Conservation (phyloP, 2,329 filamentous ascomycete species). For the Alternaria triticimaculans region DNA sequence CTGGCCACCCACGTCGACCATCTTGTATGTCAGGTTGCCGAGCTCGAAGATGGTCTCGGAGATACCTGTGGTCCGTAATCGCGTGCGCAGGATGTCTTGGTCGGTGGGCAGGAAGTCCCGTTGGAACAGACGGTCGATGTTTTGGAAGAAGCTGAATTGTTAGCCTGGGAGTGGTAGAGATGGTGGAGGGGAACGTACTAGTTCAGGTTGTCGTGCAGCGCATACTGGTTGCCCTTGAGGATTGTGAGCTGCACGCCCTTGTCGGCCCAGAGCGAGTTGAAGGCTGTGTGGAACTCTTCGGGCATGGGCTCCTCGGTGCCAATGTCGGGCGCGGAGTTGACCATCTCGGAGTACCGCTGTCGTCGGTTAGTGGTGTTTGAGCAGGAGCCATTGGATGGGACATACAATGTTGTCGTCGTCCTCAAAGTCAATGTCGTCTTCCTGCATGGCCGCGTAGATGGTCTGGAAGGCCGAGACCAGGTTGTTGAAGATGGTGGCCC, state of each 20-base stretch:
- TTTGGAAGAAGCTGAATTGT: constrained; percentile 74
- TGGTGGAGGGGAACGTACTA: constrained; percentile 69
- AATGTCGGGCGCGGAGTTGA: constrained; percentile 83
- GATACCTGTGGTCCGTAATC: constrained; percentile 91
- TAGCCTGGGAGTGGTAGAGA: constrained; percentile 11
- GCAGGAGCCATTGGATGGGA: neutral
- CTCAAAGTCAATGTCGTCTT: constrained; percentile 80
- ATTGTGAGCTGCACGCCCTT: constrained; percentile 86
- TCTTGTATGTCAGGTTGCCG: constrained; percentile 89
- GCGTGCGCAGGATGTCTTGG: constrained; percentile 90
- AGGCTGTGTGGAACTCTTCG: constrained; percentile 76
- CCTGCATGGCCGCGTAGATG: constrained; percentile 88
- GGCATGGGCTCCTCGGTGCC: constrained; percentile 82
- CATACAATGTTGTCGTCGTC: constrained; percentile 79
- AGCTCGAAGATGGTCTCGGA: constrained; percentile 94
- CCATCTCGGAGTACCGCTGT: constrained; percentile 77
- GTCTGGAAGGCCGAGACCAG: constrained; percentile 90
- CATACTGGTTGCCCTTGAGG: constrained; percentile 92
- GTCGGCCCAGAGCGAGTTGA: constrained; percentile 86
- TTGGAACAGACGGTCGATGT: constrained; percentile 67
- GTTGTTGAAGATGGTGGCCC: constrained; percentile 95
- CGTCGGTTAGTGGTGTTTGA: constrained; percentile 4
- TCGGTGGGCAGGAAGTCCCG: constrained; percentile 86
- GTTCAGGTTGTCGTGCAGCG: constrained; percentile 90
- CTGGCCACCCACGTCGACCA: constrained; percentile 95